Base-by-base conservation (phyloP, 305 asterid species). In the Ilex paraguariensis region DNA sequence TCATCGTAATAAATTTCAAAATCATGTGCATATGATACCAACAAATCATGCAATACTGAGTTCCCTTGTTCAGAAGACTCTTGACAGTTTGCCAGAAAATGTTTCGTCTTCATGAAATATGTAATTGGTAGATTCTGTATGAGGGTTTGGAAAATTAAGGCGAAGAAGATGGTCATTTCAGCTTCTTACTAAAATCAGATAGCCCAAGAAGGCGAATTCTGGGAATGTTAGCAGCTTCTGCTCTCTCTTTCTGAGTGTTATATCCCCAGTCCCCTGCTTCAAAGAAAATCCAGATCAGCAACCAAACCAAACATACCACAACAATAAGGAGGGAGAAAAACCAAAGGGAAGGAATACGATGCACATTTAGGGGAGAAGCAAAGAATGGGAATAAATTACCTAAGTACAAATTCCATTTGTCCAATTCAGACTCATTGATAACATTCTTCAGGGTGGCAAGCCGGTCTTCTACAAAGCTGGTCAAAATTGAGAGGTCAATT, bases 381-480 rank as follows among this genome's bases (percentile, higher is more conserved):
- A 36, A 66, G 56, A 48, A n/a, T 4, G 42, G 3, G n/a, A 16
- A 3, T 36, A 3, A 54, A 17, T 73, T 77, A 91, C 98, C 98
- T 66, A 92, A 75, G 72, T 92, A 92, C 65, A 92, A 79, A 82
- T 85, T 87, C 98, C 98, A 92, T 55, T 74, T 73, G 75, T 75
- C 77, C 82, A 92, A 72, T 70, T 82, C 96, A 0, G 87, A 73
- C 77, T 89, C 95, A 60, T 87, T 87, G 53, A 92, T 87, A 33
- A 92, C 98, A 70, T 92, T 89, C 88, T 82, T 85, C 67, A 87
- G 70, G 13, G 96, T 82, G 4, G 87, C 91, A 21, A 89, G 85
- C 28, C 98, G 87, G 60, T 92, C 98, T 73, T 92, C 98, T 13
- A 92, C 97, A 73, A 92, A 92, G 77, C 98, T 89, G 79, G 60